Evolutionary conservation across 345 rosid genomes (phyloP), one percentile per base, ranked within the genome.

Genomic region (Streptanthus diversifolius): DNA sequence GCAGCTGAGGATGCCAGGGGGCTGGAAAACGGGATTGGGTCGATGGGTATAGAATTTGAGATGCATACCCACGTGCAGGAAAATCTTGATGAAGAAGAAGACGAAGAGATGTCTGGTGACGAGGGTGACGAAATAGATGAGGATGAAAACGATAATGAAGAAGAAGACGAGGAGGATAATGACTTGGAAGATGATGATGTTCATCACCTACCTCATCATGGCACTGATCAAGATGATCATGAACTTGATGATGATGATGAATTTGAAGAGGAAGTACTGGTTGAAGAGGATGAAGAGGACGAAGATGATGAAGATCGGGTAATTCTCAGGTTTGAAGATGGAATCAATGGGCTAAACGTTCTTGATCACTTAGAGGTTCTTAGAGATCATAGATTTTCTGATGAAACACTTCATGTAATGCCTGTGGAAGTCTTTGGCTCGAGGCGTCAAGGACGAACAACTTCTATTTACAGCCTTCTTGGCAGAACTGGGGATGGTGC

Each of bases 191-290:
- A 83, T 75, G 98, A 87, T 80, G 96, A 86, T 81, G 95, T 83
- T 32, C 93, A 87, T 83, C 96, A 88, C 79, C 78, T 91, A 71
- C 84, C 98, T 63, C 98, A 85, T 79, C 88, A 87, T 65, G 97
- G 89, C 72, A 86, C 87, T 7, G 97, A 93, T 84, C 97, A 91
- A 78, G 98, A 93, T 81, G 98, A 90, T 73, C 96, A 89, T 81
- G 98, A 93, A 80, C 87, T 93, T 60, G 97, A 93, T 78, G 98
- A 91, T 78, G 98, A 91, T 82, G 98, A 93, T 75, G 98, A 93
- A 80, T 86, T 91, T 64, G 60, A 87, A 80, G 98, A 89, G 72
- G 98, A 91, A 72, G 93, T 87, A 32, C 93, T 90, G 49, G 98
- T 89, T 10, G 98, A 91, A 55, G 98, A 90, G 4, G 97, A 89